phyloP scores from a whole-genome alignment of 2,329 filamentous ascomycete species.

The Blastomyces emzantsi region DNA sequence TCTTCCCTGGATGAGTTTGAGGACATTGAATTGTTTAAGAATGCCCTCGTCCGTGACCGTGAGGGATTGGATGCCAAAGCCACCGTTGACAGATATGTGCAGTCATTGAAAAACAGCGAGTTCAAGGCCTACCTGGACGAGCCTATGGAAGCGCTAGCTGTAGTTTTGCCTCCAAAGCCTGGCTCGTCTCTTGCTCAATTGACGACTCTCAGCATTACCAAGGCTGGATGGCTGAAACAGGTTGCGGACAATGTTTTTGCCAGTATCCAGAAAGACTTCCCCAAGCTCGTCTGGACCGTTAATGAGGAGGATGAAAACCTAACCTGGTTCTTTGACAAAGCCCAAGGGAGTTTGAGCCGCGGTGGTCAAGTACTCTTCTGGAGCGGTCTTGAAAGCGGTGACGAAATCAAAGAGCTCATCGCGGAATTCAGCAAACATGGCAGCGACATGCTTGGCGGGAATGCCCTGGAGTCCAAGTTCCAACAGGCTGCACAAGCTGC shows the following conservation, averaged over 20 bases:
- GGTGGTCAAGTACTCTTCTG: constrained; percentile 91
- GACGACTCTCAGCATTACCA: constrained; percentile 85
- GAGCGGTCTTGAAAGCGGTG: constrained; percentile 76
- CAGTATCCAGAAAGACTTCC: constrained; percentile 86
- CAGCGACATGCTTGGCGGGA: constrained; percentile 77
- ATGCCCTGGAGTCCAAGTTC: constrained; percentile 79
- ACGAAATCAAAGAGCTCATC: constrained; percentile 75
- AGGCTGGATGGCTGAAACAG: constrained; percentile 88
- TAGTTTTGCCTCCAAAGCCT: constrained; percentile 67
- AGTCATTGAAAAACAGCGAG: constrained; percentile 62
- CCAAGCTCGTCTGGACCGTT: constrained; percentile 91
- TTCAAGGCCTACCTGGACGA: constrained; percentile 96
- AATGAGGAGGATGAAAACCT: constrained; percentile 93
- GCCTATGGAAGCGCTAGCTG: constrained; percentile 80
- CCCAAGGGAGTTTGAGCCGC: constrained; percentile 79
- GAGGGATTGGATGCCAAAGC: constrained; percentile 72
- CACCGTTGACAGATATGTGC: constrained; percentile 78
- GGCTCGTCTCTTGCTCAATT: constrained; percentile 67
- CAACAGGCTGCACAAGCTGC: constrained; percentile 66
- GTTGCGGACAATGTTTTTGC: constrained; percentile 92
- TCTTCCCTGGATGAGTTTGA: constrained; percentile 64
- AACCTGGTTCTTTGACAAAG: constrained; percentile 97
- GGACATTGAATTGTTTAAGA: constrained; percentile 67
- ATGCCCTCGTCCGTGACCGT: constrained; percentile 70
- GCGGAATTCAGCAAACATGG: constrained; percentile 76